A percentile compares a stretch with the other conserved stretches of the same genome.
phyloP scores from a whole-genome alignment of 768 basidiomycete species.

The Amanita polypyramis region DNA sequence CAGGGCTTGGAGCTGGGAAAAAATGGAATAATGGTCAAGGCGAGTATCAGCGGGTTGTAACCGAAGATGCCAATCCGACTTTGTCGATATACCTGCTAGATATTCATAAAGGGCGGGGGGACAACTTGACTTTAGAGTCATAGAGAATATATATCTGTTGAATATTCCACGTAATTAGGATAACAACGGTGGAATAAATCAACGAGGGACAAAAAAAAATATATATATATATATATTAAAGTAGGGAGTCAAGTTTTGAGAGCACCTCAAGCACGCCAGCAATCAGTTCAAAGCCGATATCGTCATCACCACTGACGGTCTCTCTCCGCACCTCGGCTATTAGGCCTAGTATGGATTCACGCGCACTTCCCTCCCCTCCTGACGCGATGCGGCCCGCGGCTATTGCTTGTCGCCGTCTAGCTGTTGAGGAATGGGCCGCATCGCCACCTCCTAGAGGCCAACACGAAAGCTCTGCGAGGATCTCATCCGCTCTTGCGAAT shows the following conservation, averaged over 20 bases:
- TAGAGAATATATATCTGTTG: too few species aligned
- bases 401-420: constrained; percentile 22
- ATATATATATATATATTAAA: too few species aligned
- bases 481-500: constrained; percentile 88
- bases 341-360: constrained; percentile 66
- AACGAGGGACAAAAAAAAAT: too few species aligned
- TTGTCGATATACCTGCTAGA: too few species aligned
- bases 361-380: constrained; percentile 33
- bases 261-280: constrained; percentile 91
- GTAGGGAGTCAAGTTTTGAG: constrained; percentile 81
- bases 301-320: constrained; percentile 56
- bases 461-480: constrained; percentile 79
- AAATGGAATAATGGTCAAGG: not conserved
- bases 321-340: constrained; percentile 68
- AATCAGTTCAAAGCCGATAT: constrained; percentile 82
- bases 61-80: too few species aligned
- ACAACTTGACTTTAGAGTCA: too few species aligned
- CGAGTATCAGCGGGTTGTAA: constrained; percentile 1
- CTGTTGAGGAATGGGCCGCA: constrained; percentile 16
- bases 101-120: too few species aligned
- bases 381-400: constrained; percentile 16
- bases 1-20: not conserved
- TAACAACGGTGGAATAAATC: too few species aligned
- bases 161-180: too few species aligned
- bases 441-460: constrained; percentile 69